phyloP scores from a whole-genome alignment of 2,329 filamentous ascomycete species.

The Macrophomina tecta region DNA sequence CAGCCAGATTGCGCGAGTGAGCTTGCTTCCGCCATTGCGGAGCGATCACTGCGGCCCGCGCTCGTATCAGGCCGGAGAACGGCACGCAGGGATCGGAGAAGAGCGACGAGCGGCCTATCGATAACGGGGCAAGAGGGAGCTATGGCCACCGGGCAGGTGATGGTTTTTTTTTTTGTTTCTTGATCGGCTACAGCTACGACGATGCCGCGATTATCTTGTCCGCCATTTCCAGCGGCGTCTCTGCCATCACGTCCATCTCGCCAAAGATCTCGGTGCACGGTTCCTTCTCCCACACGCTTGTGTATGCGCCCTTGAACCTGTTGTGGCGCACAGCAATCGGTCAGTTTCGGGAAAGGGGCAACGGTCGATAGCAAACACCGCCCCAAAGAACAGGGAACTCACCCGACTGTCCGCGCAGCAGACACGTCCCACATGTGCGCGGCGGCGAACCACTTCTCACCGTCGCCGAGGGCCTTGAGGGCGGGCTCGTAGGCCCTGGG shows the following conservation, averaged over 20 bases:
- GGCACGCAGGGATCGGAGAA: constrained; percentile 23
- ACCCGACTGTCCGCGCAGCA: constrained; percentile 56
- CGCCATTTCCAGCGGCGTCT: constrained; percentile 57
- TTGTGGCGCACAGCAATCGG: not conserved
- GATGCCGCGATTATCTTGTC: constrained; percentile 39
- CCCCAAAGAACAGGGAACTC: constrained; percentile 30
- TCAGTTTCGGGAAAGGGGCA: constrained; percentile 21
- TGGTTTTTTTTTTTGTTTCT: not conserved
- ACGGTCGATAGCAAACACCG: not conserved
- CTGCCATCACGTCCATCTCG: constrained; percentile 59
- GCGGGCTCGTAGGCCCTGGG: constrained; percentile 54
- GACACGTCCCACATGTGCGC: constrained; percentile 67
- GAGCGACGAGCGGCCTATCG: constrained; percentile 16
- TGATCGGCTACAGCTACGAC: constrained; percentile 23
- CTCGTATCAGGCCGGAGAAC: constrained; percentile 26
- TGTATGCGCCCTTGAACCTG: constrained; percentile 59
- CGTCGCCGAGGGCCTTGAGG: constrained; percentile 49
- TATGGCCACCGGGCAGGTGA: constrained; percentile 4
- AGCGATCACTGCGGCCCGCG: constrained; percentile 19
- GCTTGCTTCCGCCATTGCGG: not conserved
- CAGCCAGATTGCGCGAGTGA: not conserved
- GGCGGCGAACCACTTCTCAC: constrained; percentile 62
- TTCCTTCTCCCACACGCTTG: constrained; percentile 60
- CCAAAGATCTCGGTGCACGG: constrained; percentile 58
- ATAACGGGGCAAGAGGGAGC: constrained; percentile 8